phyloP scores from a whole-genome alignment of 2,329 filamentous ascomycete genomes.

The Fusarium subtropicale region DNA sequence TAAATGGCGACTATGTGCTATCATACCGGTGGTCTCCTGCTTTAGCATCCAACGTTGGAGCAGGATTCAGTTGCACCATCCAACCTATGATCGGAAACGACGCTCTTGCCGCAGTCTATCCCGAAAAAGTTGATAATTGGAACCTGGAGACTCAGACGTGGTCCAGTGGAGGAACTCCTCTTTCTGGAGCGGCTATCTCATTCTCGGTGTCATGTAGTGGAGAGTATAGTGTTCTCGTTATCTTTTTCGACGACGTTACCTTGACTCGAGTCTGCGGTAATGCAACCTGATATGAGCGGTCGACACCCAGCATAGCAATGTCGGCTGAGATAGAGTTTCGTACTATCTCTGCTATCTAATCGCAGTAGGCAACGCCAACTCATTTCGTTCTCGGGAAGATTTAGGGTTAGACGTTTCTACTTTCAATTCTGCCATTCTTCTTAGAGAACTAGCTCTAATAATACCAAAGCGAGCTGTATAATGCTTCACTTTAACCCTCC shows the following conservation, averaged over 20 bases:
- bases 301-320: fast-evolving
- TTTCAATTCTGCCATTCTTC: too few species aligned
- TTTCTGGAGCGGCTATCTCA: neutral
- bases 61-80: neutral
- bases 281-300: neutral
- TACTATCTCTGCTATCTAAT: neutral
- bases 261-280: neutral
- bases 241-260: neutral
- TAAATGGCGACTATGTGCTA: neutral
- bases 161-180: neutral
- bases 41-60: fast-evolving
- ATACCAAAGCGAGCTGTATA: neutral
- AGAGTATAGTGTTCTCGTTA: neutral
- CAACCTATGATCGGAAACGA: neutral
- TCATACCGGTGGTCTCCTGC: neutral
- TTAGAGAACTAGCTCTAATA: fast-evolving
- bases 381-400: too few species aligned
- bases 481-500: neutral
- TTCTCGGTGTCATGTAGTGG: fast-evolving
- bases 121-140: fast-evolving
- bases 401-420: too few species aligned
- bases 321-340: too few species aligned
- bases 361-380: neutral
- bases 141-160: fast-evolving
- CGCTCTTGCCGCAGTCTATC: fast-evolving